phyloP scores from a whole-genome alignment of 2,329 filamentous ascomycete genomes.

The Aspergillus sp. region DNA sequence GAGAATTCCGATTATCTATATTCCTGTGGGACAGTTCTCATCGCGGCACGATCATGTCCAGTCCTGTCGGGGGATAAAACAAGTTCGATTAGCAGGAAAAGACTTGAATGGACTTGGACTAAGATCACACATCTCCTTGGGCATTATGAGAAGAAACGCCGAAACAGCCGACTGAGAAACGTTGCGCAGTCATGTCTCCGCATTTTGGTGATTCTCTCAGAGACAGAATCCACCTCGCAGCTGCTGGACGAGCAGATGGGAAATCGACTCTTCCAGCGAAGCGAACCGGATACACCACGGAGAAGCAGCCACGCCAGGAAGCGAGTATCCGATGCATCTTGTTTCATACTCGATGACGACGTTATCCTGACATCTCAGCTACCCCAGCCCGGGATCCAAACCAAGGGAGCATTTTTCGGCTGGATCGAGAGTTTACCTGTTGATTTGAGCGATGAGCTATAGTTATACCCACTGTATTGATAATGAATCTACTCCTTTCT shows the following conservation, averaged over 20 bases:
- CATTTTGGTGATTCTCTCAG: neutral
- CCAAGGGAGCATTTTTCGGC: neutral
- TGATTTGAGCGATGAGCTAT: conserved; percentile 2
- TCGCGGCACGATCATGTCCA: conserved; percentile 6
- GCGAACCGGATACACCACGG: neutral
- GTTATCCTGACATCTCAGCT: too few species aligned
- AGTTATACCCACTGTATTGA: too few species aligned
- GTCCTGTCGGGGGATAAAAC: neutral
- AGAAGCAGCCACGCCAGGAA: neutral
- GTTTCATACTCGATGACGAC: too few species aligned
- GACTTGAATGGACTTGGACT: conserved; percentile 1
- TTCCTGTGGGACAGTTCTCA: conserved; percentile 7
- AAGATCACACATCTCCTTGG: neutral
- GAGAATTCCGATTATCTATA: conserved; percentile 12
- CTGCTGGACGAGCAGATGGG: neutral
- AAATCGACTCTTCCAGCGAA: neutral
- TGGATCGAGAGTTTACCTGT: conserved; percentile 11
- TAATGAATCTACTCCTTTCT: too few species aligned
- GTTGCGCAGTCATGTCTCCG: neutral
- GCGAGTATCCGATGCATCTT: neutral
- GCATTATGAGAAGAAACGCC: neutral
- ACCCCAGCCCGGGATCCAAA: neutral
- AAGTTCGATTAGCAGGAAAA: neutral
- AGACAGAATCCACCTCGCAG: neutral
- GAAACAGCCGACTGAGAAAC: neutral